Evolutionary conservation across 176 grass and related monocot species (phyloP).

Genomic region (Bromus sterilis): DNA sequence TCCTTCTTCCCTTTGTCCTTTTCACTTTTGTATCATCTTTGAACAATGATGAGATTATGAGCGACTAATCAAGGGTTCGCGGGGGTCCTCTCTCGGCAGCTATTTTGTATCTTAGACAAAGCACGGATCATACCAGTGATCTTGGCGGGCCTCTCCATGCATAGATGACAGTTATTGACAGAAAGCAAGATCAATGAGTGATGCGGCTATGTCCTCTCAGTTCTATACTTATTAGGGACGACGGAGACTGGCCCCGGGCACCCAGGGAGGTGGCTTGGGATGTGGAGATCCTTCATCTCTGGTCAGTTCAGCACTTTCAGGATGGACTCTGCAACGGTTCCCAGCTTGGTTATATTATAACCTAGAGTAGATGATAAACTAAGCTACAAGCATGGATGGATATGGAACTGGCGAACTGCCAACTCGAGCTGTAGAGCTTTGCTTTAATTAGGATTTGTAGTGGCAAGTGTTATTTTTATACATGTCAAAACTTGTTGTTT

Average conservation of each 20-base stretch:
- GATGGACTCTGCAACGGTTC: not conserved
- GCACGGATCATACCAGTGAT: slow-evolving; percentile 1
- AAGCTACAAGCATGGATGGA: not conserved
- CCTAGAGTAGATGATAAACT: not conserved
- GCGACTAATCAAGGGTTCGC: not conserved
- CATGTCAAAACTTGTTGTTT: not conserved
- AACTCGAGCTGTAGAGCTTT: not conserved
- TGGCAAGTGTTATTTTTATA: not conserved
- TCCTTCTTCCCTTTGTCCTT: not conserved
- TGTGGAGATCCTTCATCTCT: not conserved
- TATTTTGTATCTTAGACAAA: slow-evolving; percentile 7
- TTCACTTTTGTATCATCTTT: slow-evolving; percentile 25
- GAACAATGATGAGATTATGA: slow-evolving; percentile 18
- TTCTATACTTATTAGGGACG: not conserved
- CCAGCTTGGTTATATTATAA: not conserved
- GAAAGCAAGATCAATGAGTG: not conserved
- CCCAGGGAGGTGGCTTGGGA: not conserved
- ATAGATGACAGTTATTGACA: not conserved
- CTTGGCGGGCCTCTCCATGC: not conserved
- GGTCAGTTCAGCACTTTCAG: not conserved
- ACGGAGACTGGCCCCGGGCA: not conserved
- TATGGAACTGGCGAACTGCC: not conserved
- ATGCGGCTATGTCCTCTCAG: not conserved
- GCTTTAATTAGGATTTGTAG: not conserved
- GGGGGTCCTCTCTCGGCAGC: not conserved